These are phyloP conservation scores for Podosphaera fusca DNA, from an alignment of 2,329 filamentous ascomycete genomes.

Conservation along the genomic window DNA sequence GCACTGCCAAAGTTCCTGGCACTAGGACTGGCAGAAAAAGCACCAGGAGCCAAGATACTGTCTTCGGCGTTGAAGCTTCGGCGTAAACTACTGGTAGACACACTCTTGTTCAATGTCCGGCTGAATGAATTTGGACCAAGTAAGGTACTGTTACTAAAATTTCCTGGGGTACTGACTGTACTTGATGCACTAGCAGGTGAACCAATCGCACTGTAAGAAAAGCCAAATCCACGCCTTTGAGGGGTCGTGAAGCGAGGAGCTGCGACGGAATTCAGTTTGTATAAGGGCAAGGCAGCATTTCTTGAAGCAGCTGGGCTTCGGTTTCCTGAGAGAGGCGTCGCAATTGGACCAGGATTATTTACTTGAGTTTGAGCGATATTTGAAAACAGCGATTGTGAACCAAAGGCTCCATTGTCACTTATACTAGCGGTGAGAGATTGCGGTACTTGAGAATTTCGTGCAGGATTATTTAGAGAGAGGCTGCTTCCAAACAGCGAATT, in stretches of 20 bases:
- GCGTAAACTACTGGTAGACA: slow-evolving; percentile 69
- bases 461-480: slow-evolving; percentile 33
- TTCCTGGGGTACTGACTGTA: slow-evolving; percentile 42
- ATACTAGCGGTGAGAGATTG: slow-evolving; percentile 57
- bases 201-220: slow-evolving; percentile 80
- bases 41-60: slow-evolving; percentile 65
- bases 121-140: slow-evolving; percentile 32
- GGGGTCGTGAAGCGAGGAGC: slow-evolving; percentile 63
- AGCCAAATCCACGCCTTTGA: slow-evolving; percentile 69
- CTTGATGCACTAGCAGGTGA: slow-evolving; percentile 52
- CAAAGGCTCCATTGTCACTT: slow-evolving; percentile 70
- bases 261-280: slow-evolving; percentile 65
- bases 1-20: slow-evolving; percentile 42
- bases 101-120: slow-evolving; percentile 60
- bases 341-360: slow-evolving; percentile 66
- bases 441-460: slow-evolving; percentile 27
- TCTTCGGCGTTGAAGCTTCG: slow-evolving; percentile 63
- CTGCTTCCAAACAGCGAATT: slow-evolving; percentile 38
- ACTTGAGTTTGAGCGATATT: slow-evolving; percentile 36
- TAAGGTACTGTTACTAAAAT: slow-evolving; percentile 44
- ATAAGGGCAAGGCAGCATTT: slow-evolving; percentile 59
- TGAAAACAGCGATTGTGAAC: slow-evolving; percentile 66
- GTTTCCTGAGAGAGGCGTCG: slow-evolving; percentile 58
- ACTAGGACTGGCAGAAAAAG: slow-evolving; percentile 48
- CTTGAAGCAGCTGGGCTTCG: slow-evolving; percentile 31